phyloP scores from a whole-genome alignment of 2,329 filamentous ascomycete genomes.

The Cladosporium sp. region DNA sequence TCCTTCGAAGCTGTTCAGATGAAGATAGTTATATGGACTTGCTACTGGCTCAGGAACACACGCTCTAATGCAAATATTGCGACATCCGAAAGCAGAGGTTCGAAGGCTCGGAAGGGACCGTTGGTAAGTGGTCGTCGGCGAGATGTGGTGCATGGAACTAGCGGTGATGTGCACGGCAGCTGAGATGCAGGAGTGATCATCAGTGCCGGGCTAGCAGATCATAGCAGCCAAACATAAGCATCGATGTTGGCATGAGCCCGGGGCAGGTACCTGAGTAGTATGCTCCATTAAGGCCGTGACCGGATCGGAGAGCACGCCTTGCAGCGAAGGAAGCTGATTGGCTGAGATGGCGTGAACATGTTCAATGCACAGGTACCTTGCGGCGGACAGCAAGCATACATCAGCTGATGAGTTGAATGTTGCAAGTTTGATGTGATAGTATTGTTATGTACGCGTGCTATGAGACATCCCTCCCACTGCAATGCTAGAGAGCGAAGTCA shows the following conservation, averaged over 20 bases:
- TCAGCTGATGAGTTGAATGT: neutral
- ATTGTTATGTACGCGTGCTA: slow-evolving; percentile 10
- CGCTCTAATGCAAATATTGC: too few species aligned
- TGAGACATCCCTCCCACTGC: slow-evolving; percentile 12
- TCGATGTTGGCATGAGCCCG: neutral
- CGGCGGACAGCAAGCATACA: neutral
- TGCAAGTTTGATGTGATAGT: neutral
- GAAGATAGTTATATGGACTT: too few species aligned
- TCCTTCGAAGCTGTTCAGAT: too few species aligned
- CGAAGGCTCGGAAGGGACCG: too few species aligned
- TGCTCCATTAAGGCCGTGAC: neutral
- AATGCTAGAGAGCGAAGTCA: slow-evolving; percentile 11
- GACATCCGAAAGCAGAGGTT: too few species aligned
- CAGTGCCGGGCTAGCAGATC: neutral
- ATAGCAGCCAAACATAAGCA: neutral
- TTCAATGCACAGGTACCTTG: neutral
- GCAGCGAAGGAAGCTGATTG: neutral
- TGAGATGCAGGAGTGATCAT: neutral
- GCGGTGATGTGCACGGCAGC: neutral
- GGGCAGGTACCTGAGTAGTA: neutral
- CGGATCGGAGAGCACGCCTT: neutral
- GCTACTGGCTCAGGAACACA: too few species aligned
- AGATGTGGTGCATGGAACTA: neutral
- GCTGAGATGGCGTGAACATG: neutral
- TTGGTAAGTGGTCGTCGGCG: neutral